These are phyloP conservation scores for rapeseed (Brassica napus) DNA, from an alignment of 345 rosid species.

Conservation along the genomic window DNA sequence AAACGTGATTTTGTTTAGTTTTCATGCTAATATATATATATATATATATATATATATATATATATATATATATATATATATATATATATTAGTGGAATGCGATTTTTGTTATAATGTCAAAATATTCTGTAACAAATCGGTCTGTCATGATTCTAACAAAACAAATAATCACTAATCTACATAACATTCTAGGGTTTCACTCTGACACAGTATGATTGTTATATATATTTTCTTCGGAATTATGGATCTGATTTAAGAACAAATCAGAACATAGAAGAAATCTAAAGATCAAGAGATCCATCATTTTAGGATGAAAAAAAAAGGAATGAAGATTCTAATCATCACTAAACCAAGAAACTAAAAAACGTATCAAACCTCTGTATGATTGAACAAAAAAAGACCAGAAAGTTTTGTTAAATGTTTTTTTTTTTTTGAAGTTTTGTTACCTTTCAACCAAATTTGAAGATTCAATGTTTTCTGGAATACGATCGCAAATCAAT, in stretches of 20 bases:
- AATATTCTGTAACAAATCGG: too few relatives aligned
- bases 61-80: too few relatives aligned
- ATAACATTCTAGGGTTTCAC: background rate
- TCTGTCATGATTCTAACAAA: too few relatives aligned
- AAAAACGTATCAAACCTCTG: slow-evolving; percentile 1
- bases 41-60: too few relatives aligned
- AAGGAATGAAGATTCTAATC: background rate
- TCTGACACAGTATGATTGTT: background rate
- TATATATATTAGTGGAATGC: too few relatives aligned
- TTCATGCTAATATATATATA: too few relatives aligned
- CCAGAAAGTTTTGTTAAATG: background rate
- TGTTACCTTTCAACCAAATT: too few relatives aligned
- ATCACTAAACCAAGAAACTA: background rate
- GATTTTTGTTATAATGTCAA: too few relatives aligned
- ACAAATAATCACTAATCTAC: background rate
- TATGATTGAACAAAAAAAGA: background rate
- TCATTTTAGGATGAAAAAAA: background rate
- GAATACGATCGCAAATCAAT: too few relatives aligned
- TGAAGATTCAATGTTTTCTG: too few relatives aligned
- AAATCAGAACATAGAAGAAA: background rate
- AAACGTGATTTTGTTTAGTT: too few relatives aligned
- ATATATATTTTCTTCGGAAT: background rate
- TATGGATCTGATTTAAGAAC: background rate
- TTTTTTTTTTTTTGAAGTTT: too few relatives aligned
- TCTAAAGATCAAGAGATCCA: background rate